Evolutionary conservation across 495 filamentous ascomycete species (phyloP).

Genomic region (Penicillium cataractarum): DNA sequence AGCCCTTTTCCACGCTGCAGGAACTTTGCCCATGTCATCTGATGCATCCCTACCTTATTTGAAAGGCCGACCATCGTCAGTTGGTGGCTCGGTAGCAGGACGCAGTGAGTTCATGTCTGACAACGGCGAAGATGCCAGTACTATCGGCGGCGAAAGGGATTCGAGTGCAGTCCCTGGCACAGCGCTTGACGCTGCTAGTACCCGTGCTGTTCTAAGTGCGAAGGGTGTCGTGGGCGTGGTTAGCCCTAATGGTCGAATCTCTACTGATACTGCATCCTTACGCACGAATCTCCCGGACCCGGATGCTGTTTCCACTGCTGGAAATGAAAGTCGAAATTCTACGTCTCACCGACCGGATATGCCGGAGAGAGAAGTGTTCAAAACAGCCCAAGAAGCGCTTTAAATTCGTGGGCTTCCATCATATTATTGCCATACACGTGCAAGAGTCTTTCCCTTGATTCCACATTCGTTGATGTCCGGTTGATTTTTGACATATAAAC

Average conservation of each 20-base stretch:
- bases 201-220: conserved; percentile 38
- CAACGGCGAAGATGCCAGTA: conserved; percentile 34
- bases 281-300: conserved; percentile 10
- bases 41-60: conserved; percentile 27
- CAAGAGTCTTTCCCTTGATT: not conserved
- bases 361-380: conserved; percentile 36
- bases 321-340: conserved; percentile 12
- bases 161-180: conserved; percentile 26
- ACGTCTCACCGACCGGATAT: conserved; percentile 32
- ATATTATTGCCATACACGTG: conserved; percentile 5
- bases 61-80: conserved; percentile 30
- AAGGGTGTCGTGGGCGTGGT: conserved; percentile 33
- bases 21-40: conserved; percentile 32
- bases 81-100: conserved; percentile 33
- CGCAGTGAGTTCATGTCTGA: conserved; percentile 42
- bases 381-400: conserved; percentile 27
- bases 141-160: conserved; percentile 36
- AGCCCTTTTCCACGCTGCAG: conserved; percentile 40
- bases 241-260: conserved; percentile 23
- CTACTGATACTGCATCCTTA: conserved; percentile 36
- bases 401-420: not conserved
- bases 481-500: not conserved
- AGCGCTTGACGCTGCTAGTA: conserved; percentile 41
- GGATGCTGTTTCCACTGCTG: conserved; percentile 4
- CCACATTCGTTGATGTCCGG: conserved; percentile 2